Base-by-base conservation (phyloP, 352 stramenopile genomes). In the Phytophthora ramorum region DNA sequence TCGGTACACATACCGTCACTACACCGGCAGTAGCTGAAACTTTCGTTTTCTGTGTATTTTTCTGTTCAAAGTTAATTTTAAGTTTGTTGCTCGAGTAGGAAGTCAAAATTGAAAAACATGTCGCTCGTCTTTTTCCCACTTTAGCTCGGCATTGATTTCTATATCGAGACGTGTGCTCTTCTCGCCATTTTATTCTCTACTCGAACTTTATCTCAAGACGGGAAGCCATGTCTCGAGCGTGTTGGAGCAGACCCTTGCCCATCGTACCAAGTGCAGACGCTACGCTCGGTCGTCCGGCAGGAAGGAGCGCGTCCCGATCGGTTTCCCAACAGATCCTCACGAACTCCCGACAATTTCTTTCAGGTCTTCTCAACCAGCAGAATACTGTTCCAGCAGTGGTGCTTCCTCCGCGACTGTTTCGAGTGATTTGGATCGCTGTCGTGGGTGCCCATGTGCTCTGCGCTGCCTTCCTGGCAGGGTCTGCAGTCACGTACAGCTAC, bases 401-500 rank as follows among this genome's bases (percentile, higher is more conserved):
- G 6, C 14, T 41, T n/a, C 14, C 35, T 17, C 35, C 35, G 17
- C 10, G 12, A 41, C 0, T 17, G 40, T 60, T 60, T 44, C 26
- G 52, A 12, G 8, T 60, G 9, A n/a, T 43, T 4, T 60, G 52
- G 52, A 7, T 44, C 1, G 28, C 30, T 12, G n/a, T 60, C 17
- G 40, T 60, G 2, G 28, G 52, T 14, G 26, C 16, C 1, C 40
- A 60, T 28, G 8, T n/a, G 7, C 8, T 59, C 22, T 59, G 38
- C n/a, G 22, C 37, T 12, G 37, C 37, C 12, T 59, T 50, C 22
- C 51, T 59, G 4, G 41, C 19, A 14, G 26, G 51, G 9, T 47
- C 4, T 9, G 51, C 51, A 16, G n/a, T 26, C 8, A 45, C 38
- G 13, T 59, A 59, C n/a, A 30, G 2, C 17, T 59, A 59, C 38